Percentiles rank a stretch among this genome's conserved stretches.
Evolutionary conservation across 2,329 filamentous ascomycete genomes (phyloP).

Genomic region (Penicillium thymicola): DNA sequence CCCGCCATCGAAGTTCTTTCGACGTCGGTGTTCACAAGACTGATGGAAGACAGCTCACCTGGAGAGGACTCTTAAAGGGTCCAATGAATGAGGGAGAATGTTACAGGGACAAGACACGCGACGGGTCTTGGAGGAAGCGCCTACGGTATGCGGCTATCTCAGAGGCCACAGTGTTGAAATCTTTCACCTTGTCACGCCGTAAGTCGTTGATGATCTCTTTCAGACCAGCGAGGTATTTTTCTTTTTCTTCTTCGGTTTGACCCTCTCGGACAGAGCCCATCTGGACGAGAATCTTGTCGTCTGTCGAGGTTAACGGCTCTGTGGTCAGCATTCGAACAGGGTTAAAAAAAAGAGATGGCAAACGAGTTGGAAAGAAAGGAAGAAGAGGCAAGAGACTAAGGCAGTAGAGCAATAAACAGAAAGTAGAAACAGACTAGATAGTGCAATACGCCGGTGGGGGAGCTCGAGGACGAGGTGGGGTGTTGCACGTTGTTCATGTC

Average conservation of each 20-base stretch:
- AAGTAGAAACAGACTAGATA: conserved; percentile 4
- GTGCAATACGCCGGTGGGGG: conserved; percentile 14
- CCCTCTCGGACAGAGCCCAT: conserved; percentile 49
- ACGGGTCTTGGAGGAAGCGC: conserved; percentile 47
- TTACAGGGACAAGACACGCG: conserved; percentile 47
- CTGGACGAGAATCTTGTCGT: conserved; percentile 51
- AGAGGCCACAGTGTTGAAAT: conserved; percentile 48
- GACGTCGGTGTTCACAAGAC: conserved; percentile 11
- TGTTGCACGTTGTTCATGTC: conserved; percentile 31
- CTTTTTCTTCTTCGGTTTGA: conserved; percentile 44
- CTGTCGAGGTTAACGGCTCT: conserved; percentile 41
- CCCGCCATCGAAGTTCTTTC: conserved; percentile 3
- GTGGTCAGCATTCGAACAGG: conserved; percentile 40
- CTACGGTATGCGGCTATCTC: conserved; percentile 52
- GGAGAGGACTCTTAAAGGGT: conserved; percentile 7
- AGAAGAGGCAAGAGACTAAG: conserved; percentile 7
- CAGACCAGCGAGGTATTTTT: conserved; percentile 45
- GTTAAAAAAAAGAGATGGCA: conserved; percentile 22
- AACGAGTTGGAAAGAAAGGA: conserved; percentile 6
- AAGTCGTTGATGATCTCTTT: conserved; percentile 50
- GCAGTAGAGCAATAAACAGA: conserved; percentile 10
- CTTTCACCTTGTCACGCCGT: conserved; percentile 49
- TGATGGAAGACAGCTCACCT: conserved; percentile 18
- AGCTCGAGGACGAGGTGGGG: conserved; percentile 22
- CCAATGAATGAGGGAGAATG: conserved; percentile 11